Conservation (phyloP, 2,329 filamentous ascomycete genomes). For the Verticillium isaacii region DNA sequence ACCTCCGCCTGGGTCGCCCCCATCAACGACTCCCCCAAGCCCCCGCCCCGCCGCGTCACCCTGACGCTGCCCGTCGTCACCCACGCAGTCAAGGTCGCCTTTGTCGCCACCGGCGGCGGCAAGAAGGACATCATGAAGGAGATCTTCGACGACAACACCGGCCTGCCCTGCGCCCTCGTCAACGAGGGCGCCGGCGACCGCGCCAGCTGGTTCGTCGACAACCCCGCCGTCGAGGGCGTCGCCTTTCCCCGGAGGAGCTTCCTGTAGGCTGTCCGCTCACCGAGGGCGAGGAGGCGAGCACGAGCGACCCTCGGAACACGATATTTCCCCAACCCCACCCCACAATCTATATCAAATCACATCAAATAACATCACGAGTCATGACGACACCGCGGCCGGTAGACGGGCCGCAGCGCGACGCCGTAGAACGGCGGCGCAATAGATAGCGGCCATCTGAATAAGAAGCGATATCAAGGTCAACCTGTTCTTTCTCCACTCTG, state of each 20-base stretch:
- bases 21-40: conserved; percentile 92
- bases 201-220: conserved; percentile 93
- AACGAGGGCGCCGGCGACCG: conserved; percentile 81
- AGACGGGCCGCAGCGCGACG: not conserved
- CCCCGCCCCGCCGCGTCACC: conserved; percentile 84
- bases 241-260: conserved; percentile 71
- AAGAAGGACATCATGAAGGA: conserved; percentile 92
- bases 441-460: not conserved
- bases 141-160: conserved; percentile 82
- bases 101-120: conserved; percentile 81
- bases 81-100: conserved; percentile 81
- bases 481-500: no score
- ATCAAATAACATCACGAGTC: not conserved
- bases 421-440: not conserved
- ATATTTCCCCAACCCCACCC: not conserved
- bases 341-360: not conserved
- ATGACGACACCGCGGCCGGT: not conserved
- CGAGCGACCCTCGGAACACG: not conserved
- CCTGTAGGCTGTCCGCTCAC: conserved; percentile 25
- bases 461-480: not conserved
- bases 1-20: conserved; percentile 86
- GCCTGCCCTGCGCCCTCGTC: conserved; percentile 80
- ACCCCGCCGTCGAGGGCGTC: conserved; percentile 79
- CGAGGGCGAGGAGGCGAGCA: not conserved
- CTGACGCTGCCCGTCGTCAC: conserved; percentile 87